Evolutionary conservation across 805 yeast genomes (phyloP), one percentile per base, ranked within the genome.

Genomic region (Kazachstania africana): DNA sequence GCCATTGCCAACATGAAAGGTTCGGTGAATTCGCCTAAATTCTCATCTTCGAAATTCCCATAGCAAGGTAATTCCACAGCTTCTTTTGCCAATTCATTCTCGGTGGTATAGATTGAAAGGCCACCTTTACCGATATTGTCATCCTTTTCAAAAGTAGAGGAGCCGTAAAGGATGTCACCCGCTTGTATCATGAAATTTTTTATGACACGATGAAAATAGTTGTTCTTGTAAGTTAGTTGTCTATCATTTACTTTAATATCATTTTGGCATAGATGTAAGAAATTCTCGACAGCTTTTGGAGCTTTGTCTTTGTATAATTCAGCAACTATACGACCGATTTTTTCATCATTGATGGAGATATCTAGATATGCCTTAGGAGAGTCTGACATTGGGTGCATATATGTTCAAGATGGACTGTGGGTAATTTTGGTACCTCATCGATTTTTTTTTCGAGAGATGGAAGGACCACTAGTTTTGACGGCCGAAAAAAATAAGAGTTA

Each of bases 131-230:
- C 75, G 27, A 59, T 41, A 8, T 45, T 40, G 8, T 52, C 52
- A 6, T 44, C 35, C 21, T 46, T 45, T 8, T 32, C 31, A 15
- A 40, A 45, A 6, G 37, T 31, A 1, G 37, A 43, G 3, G 60
- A 52, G 6, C 72, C 72, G 46, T 61, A 51, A 1, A 55, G 48
- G 2, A 68, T 46, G 46, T 76, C 82, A 24, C 87, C 87, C 3
- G 72, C 75, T 50, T 78, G 87, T 12, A 79, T 56, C 63, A 78
- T 70, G 46, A 80, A 80, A 48, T 75, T 79, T 45, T 70, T 74
- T 31, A 79, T 60, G 2, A 77, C 70, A 34, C 82, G 60, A 43
- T 76, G 79, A 50, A 81, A 76, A 24, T 53, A 58, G 25, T 66
- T 70, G 14, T 59, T 49, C 37, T 65, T 60, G 35, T 60, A 69